Base-by-base conservation (phyloP, 1,284 basidiomycete genomes). In the Ustilago xerochloae region DNA sequence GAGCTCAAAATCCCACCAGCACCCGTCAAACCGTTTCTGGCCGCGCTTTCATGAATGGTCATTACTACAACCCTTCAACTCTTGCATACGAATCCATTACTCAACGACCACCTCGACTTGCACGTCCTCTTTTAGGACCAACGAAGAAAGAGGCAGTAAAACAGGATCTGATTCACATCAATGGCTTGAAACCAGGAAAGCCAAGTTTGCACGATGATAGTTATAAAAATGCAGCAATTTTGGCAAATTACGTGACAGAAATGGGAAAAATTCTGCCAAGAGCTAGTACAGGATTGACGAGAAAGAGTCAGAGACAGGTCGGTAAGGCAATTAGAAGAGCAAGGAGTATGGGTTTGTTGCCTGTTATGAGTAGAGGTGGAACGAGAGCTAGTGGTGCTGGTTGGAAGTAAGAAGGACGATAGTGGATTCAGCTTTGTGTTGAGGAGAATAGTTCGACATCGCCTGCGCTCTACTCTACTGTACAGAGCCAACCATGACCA, bases 321-420 rank as follows among this genome's bases (percentile, higher is more conserved):
- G 92, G 90, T 47, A 95, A 95, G 86, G 92, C 95, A 36, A 91
- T 98, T 63, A 89, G 93, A 60, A 88, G 96, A 59, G 93, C 96
- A 55, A 92, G 93, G 85, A 92, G 91, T 87, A 95, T 97, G 91
- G 95, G 95, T 47, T 84, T 95, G 64, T 89, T 97, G 67, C 91
- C 93, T 2, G 76, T 81, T 3, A 67, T 79, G 65, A 79, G 74
- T 49, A 59, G 78, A 3, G 77, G 78, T 20, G 77, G 78, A 1
- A 39, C 68, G 2, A 38, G 67, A 38, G 55, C 30, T 49, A 54
- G 64, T 18, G 75, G 66, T 47, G 68, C 73, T 13, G 73, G 73
- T 0, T 71, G 67, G 73, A 71, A 71, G 60, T 75, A 58, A 49
- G 36, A 29, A 26, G 32, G 32, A 9, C 9, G 10, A 15, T 1